These are phyloP conservation scores for Fremontodendron californicum DNA, from an alignment of 345 rosid genomes.

Conservation along the genomic window DNA sequence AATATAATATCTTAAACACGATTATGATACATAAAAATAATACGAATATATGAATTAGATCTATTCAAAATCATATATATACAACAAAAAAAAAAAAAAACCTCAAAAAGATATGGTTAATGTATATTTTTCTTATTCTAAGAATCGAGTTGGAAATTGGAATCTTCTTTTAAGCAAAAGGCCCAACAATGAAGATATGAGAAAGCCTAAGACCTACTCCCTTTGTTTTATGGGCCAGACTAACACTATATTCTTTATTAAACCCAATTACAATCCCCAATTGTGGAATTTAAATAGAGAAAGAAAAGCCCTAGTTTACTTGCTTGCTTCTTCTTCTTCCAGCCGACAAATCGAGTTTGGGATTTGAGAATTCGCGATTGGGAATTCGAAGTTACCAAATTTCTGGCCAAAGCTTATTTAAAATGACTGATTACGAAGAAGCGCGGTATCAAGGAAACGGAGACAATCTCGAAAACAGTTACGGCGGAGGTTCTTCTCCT, in stretches of 20 bases:
- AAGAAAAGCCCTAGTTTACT: neutral
- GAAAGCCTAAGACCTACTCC: neutral
- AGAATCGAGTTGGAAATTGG: too few relatives aligned
- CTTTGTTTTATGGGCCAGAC: too few relatives aligned
- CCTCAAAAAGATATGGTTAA: too few relatives aligned
- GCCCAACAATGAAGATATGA: neutral
- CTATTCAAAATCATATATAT: too few relatives aligned
- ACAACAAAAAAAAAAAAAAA: too few relatives aligned
- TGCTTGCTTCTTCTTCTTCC: neutral
- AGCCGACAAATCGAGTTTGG: neutral
- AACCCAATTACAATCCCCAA: neutral
- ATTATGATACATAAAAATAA: too few relatives aligned
- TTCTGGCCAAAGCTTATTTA: neutral
- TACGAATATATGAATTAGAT: too few relatives aligned
- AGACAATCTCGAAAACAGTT: neutral
- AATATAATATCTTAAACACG: too few relatives aligned
- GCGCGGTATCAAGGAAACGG: conserved; percentile 7
- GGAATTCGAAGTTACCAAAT: neutral
- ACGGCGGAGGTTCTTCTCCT: conserved; percentile 15
- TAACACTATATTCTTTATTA: too few relatives aligned
- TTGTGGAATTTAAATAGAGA: neutral
- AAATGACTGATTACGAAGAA: conserved; percentile 17
- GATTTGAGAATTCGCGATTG: conserved; percentile 9
- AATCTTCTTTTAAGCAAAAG: too few relatives aligned
- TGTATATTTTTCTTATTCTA: too few relatives aligned